A percentile compares a stretch with the other conserved stretches of the same genome.
phyloP scores from a whole-genome alignment of 257 asterid species.

The Mitragyna speciosa region DNA sequence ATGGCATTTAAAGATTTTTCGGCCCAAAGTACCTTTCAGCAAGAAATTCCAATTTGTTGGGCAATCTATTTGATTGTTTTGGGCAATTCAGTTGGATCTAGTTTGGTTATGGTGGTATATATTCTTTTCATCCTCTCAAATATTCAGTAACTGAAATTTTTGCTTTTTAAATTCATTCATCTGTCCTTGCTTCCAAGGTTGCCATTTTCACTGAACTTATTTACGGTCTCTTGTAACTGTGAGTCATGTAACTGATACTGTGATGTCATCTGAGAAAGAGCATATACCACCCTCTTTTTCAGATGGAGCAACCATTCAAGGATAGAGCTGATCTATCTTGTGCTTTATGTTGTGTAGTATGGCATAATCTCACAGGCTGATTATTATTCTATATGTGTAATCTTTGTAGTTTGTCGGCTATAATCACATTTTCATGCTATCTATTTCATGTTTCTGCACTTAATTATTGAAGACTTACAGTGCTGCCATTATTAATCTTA shows the following conservation, averaged over 20 bases:
- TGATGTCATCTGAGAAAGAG: too few species aligned
- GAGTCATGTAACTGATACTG: not conserved
- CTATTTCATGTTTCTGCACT: not conserved
- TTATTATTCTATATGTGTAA: too few species aligned
- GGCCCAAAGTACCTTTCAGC: too few species aligned
- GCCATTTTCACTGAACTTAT: not conserved
- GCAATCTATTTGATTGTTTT: too few species aligned
- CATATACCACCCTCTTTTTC: not conserved
- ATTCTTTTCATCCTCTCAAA: not conserved
- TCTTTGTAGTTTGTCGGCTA: not conserved
- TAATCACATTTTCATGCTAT: too few species aligned
- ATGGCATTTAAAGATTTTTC: too few species aligned
- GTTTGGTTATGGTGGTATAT: not conserved
- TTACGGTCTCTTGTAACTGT: not conserved
- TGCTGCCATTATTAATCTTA: not conserved
- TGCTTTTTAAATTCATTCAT: not conserved
- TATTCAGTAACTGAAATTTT: not conserved
- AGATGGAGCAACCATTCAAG: not conserved
- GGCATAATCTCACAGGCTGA: too few species aligned
- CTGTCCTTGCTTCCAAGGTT: not conserved
- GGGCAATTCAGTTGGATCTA: not conserved
- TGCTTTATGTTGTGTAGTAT: too few species aligned
- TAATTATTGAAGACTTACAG: not conserved
- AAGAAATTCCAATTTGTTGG: too few species aligned
- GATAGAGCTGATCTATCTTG: not conserved